Conservation (phyloP, 2,329 filamentous ascomycete species). For the Diplodia mutila region DNA sequence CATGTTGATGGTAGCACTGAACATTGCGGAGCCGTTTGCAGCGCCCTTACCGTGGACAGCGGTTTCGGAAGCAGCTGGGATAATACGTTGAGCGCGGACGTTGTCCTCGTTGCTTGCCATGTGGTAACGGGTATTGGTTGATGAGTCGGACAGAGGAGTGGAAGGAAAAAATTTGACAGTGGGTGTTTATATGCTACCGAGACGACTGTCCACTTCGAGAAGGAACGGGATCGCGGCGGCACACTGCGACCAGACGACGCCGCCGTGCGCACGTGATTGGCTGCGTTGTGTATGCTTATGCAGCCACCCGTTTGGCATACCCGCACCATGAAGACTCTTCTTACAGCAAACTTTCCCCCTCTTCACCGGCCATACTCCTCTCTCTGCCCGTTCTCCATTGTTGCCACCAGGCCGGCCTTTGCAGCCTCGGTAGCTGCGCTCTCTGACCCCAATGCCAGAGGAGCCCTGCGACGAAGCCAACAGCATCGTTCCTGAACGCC, state of each 20-base stretch:
- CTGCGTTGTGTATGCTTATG: neutral
- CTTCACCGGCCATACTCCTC: neutral
- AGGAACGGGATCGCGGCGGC: too few relatives aligned
- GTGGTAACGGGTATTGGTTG: too few relatives aligned
- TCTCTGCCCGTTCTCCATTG: neutral
- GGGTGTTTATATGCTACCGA: too few relatives aligned
- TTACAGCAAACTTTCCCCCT: conserved; percentile 6
- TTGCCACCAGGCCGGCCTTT: conserved; percentile 10
- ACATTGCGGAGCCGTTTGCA: too few relatives aligned
- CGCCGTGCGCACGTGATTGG: neutral
- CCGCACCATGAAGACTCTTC: too few relatives aligned
- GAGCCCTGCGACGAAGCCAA: conserved; percentile 84
- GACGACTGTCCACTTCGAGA: neutral
- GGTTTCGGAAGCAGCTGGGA: too few relatives aligned
- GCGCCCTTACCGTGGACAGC: too few relatives aligned
- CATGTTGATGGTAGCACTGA: too few relatives aligned
- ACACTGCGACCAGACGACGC: neutral
- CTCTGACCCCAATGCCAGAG: conserved; percentile 72
- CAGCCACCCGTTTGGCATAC: neutral
- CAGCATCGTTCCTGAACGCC: conserved; percentile 86
- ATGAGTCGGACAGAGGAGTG: too few relatives aligned
- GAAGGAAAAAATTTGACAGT: too few relatives aligned
- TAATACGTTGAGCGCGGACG: too few relatives aligned
- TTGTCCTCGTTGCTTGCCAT: too few relatives aligned
- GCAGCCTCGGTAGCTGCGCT: conserved; percentile 7